phyloP scores from a whole-genome alignment of 2,329 filamentous ascomycete species.

The Colletotrichum sp. region DNA sequence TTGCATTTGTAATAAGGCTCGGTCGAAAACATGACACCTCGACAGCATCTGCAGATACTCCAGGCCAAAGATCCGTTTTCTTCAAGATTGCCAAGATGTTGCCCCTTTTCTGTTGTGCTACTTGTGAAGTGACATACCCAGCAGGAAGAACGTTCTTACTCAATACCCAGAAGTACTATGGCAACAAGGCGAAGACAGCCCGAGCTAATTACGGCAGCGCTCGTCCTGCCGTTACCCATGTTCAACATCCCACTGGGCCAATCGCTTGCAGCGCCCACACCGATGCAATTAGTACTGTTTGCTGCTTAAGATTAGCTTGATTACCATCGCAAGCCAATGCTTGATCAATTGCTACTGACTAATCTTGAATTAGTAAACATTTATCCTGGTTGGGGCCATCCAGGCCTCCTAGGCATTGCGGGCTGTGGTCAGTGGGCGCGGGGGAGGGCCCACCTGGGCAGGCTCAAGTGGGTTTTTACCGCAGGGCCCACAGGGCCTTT shows the following conservation, averaged over 20 bases:
- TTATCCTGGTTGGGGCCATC: neutral
- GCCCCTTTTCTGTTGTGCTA: neutral
- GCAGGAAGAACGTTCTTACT: neutral
- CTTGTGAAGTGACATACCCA: neutral
- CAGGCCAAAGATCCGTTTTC: neutral
- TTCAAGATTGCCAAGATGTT: neutral
- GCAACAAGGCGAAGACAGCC: neutral
- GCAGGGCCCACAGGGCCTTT: neutral
- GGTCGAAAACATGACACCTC: neutral
- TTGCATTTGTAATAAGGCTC: neutral
- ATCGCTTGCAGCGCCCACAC: neutral
- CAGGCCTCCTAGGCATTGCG: neutral
- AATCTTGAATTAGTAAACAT: neutral
- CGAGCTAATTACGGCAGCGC: neutral
- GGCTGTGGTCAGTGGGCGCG: neutral
- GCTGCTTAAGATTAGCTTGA: neutral
- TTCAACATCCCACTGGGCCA: neutral
- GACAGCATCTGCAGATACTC: neutral
- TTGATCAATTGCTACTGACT: neutral
- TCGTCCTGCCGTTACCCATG: neutral
- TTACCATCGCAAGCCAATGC: neutral
- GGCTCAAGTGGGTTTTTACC: neutral
- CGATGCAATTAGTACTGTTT: neutral
- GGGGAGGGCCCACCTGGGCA: too few species aligned
- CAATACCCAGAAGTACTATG: neutral